These are phyloP conservation scores for Aspergillus incahuasiensis DNA, from an alignment of 495 filamentous ascomycete species.

Conservation along the genomic window DNA sequence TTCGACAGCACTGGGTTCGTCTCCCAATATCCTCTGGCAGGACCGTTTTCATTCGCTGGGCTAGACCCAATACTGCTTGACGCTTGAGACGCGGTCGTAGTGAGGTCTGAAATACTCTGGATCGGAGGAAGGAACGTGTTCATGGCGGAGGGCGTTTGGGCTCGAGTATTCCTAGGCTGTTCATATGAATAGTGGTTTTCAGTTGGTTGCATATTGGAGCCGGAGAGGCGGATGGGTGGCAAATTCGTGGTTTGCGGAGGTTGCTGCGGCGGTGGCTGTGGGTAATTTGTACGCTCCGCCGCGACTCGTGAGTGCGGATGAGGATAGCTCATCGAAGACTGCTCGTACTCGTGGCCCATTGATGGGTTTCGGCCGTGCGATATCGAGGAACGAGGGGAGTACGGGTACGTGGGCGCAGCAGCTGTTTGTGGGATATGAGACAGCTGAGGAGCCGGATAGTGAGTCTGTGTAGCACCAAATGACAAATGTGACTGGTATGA, in stretches of 20 bases:
- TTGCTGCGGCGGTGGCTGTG: constrained; percentile 21
- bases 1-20: constrained; percentile 29
- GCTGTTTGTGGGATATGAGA: constrained; percentile 42
- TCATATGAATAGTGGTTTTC: constrained; percentile 24
- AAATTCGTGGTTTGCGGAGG: constrained; percentile 8
- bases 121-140: constrained; percentile 24
- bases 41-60: constrained; percentile 24
- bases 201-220: neutral
- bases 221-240: constrained; percentile 31
- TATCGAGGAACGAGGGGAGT: constrained; percentile 40
- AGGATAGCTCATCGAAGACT: constrained; percentile 27
- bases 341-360: constrained; percentile 33
- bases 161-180: constrained; percentile 18
- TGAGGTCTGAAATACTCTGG: constrained; percentile 24
- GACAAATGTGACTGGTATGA: constrained; percentile 39
- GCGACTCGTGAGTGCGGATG: constrained; percentile 23
- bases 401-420: constrained; percentile 37
- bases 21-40: constrained; percentile 32
- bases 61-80: constrained; percentile 23
- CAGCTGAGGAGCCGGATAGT: constrained; percentile 43
- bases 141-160: constrained; percentile 23
- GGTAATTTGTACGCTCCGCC: constrained; percentile 22
- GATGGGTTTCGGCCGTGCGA: constrained; percentile 39
- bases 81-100: constrained; percentile 19
- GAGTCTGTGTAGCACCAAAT: constrained; percentile 38